phyloP scores from a whole-genome alignment of 345 rosid genomes.

The Eucalyptus dawsonii region DNA sequence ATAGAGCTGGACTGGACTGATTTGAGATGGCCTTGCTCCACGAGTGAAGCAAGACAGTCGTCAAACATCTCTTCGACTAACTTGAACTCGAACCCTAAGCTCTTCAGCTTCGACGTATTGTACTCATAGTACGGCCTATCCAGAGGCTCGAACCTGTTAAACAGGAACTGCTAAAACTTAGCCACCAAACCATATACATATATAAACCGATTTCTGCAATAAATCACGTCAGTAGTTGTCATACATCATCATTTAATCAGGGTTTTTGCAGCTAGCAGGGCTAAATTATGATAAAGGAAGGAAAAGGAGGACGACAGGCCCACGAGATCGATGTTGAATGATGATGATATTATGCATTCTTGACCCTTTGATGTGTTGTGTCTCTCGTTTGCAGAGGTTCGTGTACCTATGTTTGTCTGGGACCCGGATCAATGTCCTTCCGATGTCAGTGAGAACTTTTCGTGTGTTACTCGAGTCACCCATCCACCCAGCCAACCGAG shows the following conservation, averaged over 20 bases:
- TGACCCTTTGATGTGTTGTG: neutral
- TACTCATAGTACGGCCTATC: constrained; percentile 46
- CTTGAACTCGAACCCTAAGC: constrained; percentile 65
- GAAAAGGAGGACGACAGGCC: neutral
- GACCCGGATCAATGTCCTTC: neutral
- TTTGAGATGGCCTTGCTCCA: constrained; percentile 32
- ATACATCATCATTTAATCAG: neutral
- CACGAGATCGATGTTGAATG: neutral
- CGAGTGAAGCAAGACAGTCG: constrained; percentile 52
- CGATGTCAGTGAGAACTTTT: neutral
- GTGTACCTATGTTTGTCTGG: neutral
- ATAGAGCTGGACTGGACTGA: neutral
- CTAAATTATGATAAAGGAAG: neutral
- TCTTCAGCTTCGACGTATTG: constrained; percentile 45
- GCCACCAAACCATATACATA: neutral
- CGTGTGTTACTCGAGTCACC: neutral
- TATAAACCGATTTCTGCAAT: neutral
- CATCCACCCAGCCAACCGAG: neutral
- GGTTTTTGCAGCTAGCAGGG: neutral
- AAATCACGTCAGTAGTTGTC: neutral
- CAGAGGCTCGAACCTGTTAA: constrained; percentile 48
- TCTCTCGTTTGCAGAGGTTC: neutral
- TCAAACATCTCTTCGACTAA: constrained; percentile 55
- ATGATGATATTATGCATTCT: neutral
- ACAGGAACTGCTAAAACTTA: neutral